These are phyloP conservation scores for Raffaelea albimanens DNA, from an alignment of 2,329 filamentous ascomycete genomes.

Conservation along the genomic window DNA sequence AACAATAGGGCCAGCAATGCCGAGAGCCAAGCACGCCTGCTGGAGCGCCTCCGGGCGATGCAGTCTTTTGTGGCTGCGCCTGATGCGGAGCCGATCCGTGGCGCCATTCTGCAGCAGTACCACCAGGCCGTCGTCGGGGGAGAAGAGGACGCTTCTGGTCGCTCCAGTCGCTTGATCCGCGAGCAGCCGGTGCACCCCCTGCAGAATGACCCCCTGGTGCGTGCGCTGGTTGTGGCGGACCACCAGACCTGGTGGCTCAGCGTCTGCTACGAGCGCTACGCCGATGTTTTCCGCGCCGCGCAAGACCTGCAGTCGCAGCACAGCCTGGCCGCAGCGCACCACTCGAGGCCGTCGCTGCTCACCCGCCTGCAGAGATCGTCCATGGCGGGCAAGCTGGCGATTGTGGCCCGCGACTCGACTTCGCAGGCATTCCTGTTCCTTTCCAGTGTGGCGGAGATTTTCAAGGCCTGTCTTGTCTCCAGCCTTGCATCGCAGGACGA, in stretches of 20 bases:
- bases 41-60: constrained; percentile 10
- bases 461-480: background rate
- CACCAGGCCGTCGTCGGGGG: background rate
- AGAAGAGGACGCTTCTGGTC: too few relatives aligned
- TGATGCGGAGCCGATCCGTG: constrained; percentile 21
- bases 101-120: constrained; percentile 24
- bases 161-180: constrained; percentile 2
- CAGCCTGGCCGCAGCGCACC: constrained; percentile 25
- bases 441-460: constrained; percentile 3
- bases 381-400: constrained; percentile 42
- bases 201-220: constrained; percentile 45
- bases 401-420: constrained; percentile 53
- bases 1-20: background rate
- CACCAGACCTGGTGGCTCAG: constrained; percentile 37
- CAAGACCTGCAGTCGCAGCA: constrained; percentile 31
- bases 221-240: constrained; percentile 27
- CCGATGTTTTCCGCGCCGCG: constrained; percentile 32
- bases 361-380: constrained; percentile 53
- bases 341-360: constrained; percentile 41
- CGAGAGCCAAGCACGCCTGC: background rate
- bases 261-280: constrained; percentile 39
- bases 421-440: constrained; percentile 44
- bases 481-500: background rate
- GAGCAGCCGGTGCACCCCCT: constrained; percentile 48
- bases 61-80: constrained; percentile 19